Evolutionary conservation across 805 yeast genomes (phyloP), one percentile per base, ranked within the genome.

Genomic region (Starmerella scarabaei): DNA sequence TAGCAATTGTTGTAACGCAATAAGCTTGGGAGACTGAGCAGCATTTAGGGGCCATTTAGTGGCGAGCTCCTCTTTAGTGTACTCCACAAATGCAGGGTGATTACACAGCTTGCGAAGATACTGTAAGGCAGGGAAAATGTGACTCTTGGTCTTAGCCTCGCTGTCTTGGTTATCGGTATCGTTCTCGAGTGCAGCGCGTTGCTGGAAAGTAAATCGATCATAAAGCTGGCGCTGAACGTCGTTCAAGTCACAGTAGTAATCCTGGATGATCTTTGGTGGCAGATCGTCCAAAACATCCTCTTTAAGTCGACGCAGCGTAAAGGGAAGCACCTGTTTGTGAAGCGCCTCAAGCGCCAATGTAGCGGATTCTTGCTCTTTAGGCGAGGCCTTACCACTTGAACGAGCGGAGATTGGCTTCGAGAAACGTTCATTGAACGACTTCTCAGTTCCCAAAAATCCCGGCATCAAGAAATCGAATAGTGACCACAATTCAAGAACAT

Each of bases 261-360:
- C 99, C 59, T 91, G 99, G 50, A 91, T 91, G 52, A 93, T 91
- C 62, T 91, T 91, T 30, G 99, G 99, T 8, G 99, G 99, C 51
- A 91, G 67, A 58, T 91, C 99, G 1, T 93, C 80, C 39, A 91
- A 66, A 4, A 91, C 99, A 51, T 91, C 97, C 56, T 91, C 97
- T 59, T 91, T 91, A 55, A 91, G 69, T 58, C 99, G 77, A 59
- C 99, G 79, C 48, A 91, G 66, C 85, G 93, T 80, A 59, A 91
- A 91, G 14, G 99, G 99, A 35, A 91, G 66, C 0, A 85, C 97
- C 53, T 91, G 99, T 53, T 88, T 91, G 61, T 91, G 99, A 46
- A 91, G 67, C 0, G 96, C 88, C 54, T 91, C 99, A 44, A 93
- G 66, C 0, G 97, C 98, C 47, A 91, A 65, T 0, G 96, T 94